phyloP scores from a whole-genome alignment of 2,329 filamentous ascomycete species.

The Claviceps lovelessii region DNA sequence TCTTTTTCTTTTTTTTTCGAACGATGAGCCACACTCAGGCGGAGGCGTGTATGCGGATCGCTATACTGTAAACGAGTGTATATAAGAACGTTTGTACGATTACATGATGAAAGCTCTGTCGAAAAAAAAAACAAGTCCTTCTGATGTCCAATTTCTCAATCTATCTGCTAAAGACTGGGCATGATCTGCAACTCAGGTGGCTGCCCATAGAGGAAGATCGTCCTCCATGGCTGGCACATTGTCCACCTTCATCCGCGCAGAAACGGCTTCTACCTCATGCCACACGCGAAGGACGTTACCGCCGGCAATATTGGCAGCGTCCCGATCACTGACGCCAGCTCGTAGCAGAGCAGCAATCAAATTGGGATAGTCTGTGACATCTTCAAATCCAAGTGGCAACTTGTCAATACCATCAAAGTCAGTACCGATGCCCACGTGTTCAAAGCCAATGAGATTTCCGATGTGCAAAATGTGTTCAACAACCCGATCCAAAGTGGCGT shows the following conservation, averaged over 20 bases:
- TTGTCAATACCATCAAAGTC: slow-evolving; percentile 69
- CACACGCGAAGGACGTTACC: slow-evolving; percentile 75
- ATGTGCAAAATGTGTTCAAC: slow-evolving; percentile 72
- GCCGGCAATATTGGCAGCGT: slow-evolving; percentile 63
- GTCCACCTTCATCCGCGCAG: slow-evolving; percentile 45
- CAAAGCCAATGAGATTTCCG: slow-evolving; percentile 68
- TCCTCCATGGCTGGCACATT: slow-evolving; percentile 42
- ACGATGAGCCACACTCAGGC: too few relatives aligned
- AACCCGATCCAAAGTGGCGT: slow-evolving; percentile 63
- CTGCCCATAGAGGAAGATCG: background rate
- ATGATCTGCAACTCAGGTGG: background rate
- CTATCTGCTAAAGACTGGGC: background rate
- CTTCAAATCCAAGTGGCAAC: slow-evolving; percentile 62
- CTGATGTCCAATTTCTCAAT: background rate
- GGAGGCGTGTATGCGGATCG: background rate
- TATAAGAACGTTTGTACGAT: slow-evolving; percentile 16
- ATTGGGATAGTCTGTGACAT: slow-evolving; percentile 71
- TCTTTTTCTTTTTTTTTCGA: too few relatives aligned
- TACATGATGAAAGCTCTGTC: slow-evolving; percentile 6
- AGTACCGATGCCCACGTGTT: slow-evolving; percentile 75
- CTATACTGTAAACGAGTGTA: slow-evolving; percentile 17
- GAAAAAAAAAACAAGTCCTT: background rate
- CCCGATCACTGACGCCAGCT: slow-evolving; percentile 57
- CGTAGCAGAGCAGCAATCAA: slow-evolving; percentile 61
- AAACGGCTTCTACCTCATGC: slow-evolving; percentile 62